Evolutionary conservation across 148 eudicot species (phyloP), one percentile per base, ranked within the genome.

Genomic region (Dianthus caryophyllus): DNA sequence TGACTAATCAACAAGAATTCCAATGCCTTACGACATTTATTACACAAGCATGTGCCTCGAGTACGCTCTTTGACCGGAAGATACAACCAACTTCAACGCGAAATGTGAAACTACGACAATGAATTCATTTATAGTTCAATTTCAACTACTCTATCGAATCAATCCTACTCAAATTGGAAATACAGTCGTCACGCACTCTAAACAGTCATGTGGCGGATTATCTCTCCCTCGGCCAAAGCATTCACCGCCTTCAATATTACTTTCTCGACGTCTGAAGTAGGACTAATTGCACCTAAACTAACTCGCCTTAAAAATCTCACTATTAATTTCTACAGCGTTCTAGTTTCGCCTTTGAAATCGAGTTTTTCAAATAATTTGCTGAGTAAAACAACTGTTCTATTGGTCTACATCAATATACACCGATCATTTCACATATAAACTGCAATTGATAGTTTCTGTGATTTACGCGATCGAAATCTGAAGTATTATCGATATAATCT

Each of bases 1-100:
- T 15, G 13, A 15, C 4, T 29, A 30, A 58, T 30, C 38, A 58
- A 58, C 5, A 44, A 63, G 18, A 62, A 20, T 8, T 6, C 49
- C 4, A 24, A 21, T 20, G 9, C 18, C 21, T 20, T 41, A 39
- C 10, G 50, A 21, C 11, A 59, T 36, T 61, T n/a, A 39, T 0
- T 38, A 20, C 65, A 59, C 43, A 61, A 24, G 38, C 9, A 12
- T 16, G 21, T 41, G 29, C 29, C 49, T 41, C 14, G 50, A 1
- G 25, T 12, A 50, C 66, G 24, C 14, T 21, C 51, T 63, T 63
- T 63, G 52, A 63, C 66, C 13, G 21, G 51, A 63, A 63, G 66
- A 27, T 63, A 63, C 51, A 44, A 25, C n/a, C 49, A 61, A 39
- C 65, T 12, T 61, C 1, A 20, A 11, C 47, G 9, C 0, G 5